Percentiles rank a stretch among this genome's conserved stretches.
These are phyloP conservation scores for Sugiyamaella mastotermitis DNA, from an alignment of 805 yeast species.

Conservation along the genomic window DNA sequence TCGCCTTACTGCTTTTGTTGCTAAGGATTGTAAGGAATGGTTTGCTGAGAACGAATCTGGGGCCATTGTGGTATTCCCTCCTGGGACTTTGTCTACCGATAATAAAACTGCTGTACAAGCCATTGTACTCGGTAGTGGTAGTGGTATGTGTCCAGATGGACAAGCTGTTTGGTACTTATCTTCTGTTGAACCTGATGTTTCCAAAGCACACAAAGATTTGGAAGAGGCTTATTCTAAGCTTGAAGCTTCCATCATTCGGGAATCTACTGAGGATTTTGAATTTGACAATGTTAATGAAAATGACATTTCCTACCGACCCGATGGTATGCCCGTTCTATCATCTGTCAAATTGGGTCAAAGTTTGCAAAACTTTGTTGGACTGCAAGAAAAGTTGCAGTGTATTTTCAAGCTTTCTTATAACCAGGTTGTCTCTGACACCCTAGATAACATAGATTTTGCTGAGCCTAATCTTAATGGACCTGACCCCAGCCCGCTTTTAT, in stretches of 20 bases:
- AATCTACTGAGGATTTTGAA: constrained; percentile 55
- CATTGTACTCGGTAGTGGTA: constrained; percentile 77
- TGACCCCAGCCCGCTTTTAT: neutral
- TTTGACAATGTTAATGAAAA: constrained; percentile 50
- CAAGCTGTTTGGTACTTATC: constrained; percentile 89
- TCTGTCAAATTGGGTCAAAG: constrained; percentile 84
- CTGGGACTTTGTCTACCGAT: constrained; percentile 58
- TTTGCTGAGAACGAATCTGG: constrained; percentile 77
- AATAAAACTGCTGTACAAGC: constrained; percentile 79
- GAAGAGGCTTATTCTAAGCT: constrained; percentile 74
- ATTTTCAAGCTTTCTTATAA: constrained; percentile 57
- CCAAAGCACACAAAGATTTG: constrained; percentile 67
- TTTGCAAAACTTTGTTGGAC: constrained; percentile 77
- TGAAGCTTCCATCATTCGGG: constrained; percentile 76
- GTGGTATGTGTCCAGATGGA: constrained; percentile 82
- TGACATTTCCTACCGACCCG: constrained; percentile 46
- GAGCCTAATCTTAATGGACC: constrained; percentile 10
- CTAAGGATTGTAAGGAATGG: constrained; percentile 88
- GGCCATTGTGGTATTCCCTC: constrained; percentile 89
- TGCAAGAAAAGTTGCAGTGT: constrained; percentile 60
- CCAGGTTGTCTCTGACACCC: constrained; percentile 34
- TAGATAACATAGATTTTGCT: neutral
- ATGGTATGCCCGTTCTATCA: constrained; percentile 65
- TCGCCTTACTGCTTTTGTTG: constrained; percentile 75
- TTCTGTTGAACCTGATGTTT: constrained; percentile 59